Conservation (phyloP, 2,329 filamentous ascomycete genomes). For the Fusarium multiceps region DNA sequence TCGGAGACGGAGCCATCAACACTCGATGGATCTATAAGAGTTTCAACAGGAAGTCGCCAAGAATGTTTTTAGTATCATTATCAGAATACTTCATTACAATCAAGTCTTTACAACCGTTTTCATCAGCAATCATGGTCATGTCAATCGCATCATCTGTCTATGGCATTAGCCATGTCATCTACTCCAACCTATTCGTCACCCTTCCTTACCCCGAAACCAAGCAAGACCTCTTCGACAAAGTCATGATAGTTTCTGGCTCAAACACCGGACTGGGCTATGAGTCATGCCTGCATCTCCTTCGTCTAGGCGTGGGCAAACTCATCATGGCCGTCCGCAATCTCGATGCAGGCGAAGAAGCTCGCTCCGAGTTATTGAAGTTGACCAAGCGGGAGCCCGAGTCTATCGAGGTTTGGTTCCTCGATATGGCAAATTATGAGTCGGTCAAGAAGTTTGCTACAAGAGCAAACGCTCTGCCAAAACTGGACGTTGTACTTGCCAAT, state of each 20-base stretch:
- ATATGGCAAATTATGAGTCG: constrained; percentile 60
- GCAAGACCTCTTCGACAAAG: constrained; percentile 41
- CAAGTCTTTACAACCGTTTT: rapidly evolving
- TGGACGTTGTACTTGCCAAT: constrained; percentile 60
- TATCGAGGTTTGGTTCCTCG: constrained; percentile 61
- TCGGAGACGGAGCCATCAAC: background rate
- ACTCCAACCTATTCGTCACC: constrained; percentile 37
- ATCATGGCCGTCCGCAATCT: constrained; percentile 54
- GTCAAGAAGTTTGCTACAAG: constrained; percentile 53
- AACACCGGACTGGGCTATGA: constrained; percentile 57
- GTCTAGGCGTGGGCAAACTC: constrained; percentile 48
- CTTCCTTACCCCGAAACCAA: constrained; percentile 40
- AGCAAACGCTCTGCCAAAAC: constrained; percentile 47
- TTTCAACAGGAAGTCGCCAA: background rate
- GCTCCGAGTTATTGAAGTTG: constrained; percentile 46
- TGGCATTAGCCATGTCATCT: constrained; percentile 14
- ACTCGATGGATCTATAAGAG: background rate
- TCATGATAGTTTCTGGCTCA: constrained; percentile 55
- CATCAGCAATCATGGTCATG: constrained; percentile 22
- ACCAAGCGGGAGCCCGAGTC: background rate
- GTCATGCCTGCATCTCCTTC: constrained; percentile 50
- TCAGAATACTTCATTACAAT: background rate
- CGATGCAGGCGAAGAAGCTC: constrained; percentile 56
- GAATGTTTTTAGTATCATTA: rapidly evolving
- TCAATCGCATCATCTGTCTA: constrained; percentile 26